A percentile compares a stretch with the other conserved stretches of the same genome.
phyloP scores from a whole-genome alignment of 306 rosid species.

The Quercus ilex region DNA sequence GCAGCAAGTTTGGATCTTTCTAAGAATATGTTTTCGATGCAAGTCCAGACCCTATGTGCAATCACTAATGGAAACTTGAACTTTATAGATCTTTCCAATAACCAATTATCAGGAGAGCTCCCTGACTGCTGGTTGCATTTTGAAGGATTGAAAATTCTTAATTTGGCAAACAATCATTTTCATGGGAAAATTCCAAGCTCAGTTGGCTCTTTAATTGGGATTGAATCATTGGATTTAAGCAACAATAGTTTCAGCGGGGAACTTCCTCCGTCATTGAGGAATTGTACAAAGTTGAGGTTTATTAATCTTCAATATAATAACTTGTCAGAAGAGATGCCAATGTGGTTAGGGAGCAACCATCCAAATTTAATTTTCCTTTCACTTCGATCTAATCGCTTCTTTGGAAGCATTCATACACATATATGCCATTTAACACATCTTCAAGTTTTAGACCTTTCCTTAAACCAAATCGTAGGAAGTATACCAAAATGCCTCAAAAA shows the following conservation, averaged over 20 bases:
- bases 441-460: slow-evolving; percentile 4
- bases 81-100: too few relatives aligned
- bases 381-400: background rate
- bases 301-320: background rate
- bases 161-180: too few relatives aligned
- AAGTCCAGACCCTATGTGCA: rapidly evolving
- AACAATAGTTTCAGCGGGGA: too few relatives aligned
- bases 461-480: background rate
- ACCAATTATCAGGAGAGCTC: too few relatives aligned
- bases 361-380: background rate
- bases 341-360: background rate
- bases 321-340: rapidly evolving
- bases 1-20: too few relatives aligned
- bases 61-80: too few relatives aligned
- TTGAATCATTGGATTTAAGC: too few relatives aligned
- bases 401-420: background rate
- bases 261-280: background rate
- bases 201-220: rapidly evolving
- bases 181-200: too few relatives aligned
- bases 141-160: too few relatives aligned
- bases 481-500: background rate
- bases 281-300: background rate
- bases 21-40: too few relatives aligned
- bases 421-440: background rate
- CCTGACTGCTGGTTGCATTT: too few relatives aligned